These are phyloP conservation scores for Saccharomyces hybrid DNA, from an alignment of 1,139 yeast species.

Conservation along the genomic window DNA sequence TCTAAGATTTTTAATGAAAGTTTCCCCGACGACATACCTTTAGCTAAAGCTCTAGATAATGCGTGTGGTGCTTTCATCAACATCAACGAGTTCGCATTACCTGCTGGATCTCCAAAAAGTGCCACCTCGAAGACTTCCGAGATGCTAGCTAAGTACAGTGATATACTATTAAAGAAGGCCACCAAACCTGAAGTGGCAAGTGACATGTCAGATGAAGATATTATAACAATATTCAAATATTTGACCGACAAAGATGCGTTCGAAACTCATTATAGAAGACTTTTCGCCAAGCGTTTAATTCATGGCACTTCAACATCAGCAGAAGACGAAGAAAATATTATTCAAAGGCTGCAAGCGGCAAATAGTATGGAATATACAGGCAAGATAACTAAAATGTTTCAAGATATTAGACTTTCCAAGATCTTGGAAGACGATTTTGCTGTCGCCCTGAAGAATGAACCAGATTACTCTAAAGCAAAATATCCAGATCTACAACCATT, in stretches of 20 bases:
- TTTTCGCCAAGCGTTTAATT: constrained; percentile 82
- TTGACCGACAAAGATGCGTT: constrained; percentile 93
- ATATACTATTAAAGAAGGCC: constrained; percentile 69
- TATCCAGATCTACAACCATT: constrained; percentile 66
- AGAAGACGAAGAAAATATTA: constrained; percentile 78
- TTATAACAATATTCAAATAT: constrained; percentile 82
- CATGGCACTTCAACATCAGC: constrained; percentile 77
- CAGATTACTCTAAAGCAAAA: constrained; percentile 32
- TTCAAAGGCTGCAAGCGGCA: constrained; percentile 80
- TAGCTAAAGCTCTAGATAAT: constrained; percentile 81
- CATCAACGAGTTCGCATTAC: constrained; percentile 70
- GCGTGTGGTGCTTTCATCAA: constrained; percentile 87
- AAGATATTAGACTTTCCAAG: constrained; percentile 82
- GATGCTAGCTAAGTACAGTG: constrained; percentile 81
- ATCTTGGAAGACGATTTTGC: constrained; percentile 67
- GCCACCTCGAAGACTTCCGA: constrained; percentile 75
- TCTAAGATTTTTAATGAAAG: constrained; percentile 53
- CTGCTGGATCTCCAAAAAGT: constrained; percentile 43
- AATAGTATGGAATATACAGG: constrained; percentile 91
- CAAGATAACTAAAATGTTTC: constrained; percentile 93
- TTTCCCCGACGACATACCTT: constrained; percentile 74
- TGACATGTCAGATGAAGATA: constrained; percentile 72
- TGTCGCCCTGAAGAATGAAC: constrained; percentile 38
- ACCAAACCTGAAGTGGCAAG: constrained; percentile 55
- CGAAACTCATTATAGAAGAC: constrained; percentile 85